A percentile compares a stretch with the other conserved stretches of the same genome.
Evolutionary conservation across 208 protist genomes (phyloP).

Genomic region (Acanthamoeba rhysodes): DNA sequence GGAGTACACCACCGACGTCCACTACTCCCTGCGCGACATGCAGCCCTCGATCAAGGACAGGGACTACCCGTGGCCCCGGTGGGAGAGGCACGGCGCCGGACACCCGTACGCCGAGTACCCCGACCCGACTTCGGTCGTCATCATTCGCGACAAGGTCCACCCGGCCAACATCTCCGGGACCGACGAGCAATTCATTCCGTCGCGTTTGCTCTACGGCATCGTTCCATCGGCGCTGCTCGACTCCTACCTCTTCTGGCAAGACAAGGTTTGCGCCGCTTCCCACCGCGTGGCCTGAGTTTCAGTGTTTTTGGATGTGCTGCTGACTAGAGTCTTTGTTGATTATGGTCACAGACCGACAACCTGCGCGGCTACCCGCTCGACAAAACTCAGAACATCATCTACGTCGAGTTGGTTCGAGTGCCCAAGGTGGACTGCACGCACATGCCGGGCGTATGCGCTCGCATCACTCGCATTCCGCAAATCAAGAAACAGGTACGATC

Average conservation of each 20-base stretch:
- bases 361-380: slow-evolving; percentile 67
- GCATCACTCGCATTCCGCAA: slow-evolving; percentile 47
- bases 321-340: neutral
- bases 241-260: slow-evolving; percentile 87
- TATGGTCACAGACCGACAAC: slow-evolving; percentile 60
- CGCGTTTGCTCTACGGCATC: slow-evolving; percentile 85
- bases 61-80: slow-evolving; percentile 66
- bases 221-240: slow-evolving; percentile 86
- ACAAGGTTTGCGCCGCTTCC: slow-evolving; percentile 49
- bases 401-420: slow-evolving; percentile 61
- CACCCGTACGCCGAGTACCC: slow-evolving; percentile 76
- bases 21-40: slow-evolving; percentile 81
- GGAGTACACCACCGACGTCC: slow-evolving; percentile 83
- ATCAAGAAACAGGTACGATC: slow-evolving; percentile 52
- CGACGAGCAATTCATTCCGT: slow-evolving; percentile 85
- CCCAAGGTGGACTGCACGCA: slow-evolving; percentile 65
- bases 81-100: slow-evolving; percentile 80
- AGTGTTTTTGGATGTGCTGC: neutral
- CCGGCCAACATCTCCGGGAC: slow-evolving; percentile 83
- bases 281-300: neutral
- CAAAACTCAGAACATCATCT: slow-evolving; percentile 66
- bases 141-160: slow-evolving; percentile 80
- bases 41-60: slow-evolving; percentile 78
- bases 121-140: slow-evolving; percentile 80
- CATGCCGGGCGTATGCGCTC: slow-evolving; percentile 58